Conservation (phyloP, 2,329 filamentous ascomycete species). For the Cladophialophora exuberans region DNA sequence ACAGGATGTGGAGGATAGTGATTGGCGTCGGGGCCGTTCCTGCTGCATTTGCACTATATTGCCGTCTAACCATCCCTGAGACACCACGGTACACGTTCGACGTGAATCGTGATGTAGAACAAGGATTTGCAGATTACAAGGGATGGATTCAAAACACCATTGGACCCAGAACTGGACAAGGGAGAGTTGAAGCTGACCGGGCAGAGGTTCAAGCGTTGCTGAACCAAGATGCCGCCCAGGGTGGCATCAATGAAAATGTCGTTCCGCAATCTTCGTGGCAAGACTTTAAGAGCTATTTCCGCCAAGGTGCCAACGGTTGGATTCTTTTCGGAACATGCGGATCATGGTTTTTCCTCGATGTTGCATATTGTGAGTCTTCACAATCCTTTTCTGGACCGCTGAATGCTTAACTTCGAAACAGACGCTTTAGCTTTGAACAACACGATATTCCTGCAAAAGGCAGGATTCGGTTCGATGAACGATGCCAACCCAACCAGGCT, state of each 20-base stretch:
- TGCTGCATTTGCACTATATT: conserved; percentile 81
- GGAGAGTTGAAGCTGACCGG: conserved; percentile 70
- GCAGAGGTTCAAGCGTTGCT: conserved; percentile 46
- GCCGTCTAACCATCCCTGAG: conserved; percentile 83
- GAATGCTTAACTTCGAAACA: not conserved
- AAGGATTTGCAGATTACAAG: conserved; percentile 71
- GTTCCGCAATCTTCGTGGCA: conserved; percentile 67
- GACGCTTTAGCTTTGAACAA: conserved; percentile 74
- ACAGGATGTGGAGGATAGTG: conserved; percentile 83
- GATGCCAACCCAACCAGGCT: conserved; percentile 47
- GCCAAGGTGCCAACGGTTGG: conserved; percentile 70
- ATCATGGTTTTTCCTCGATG: conserved; percentile 81
- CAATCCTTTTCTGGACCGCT: no score
- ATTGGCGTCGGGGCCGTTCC: conserved; percentile 81
- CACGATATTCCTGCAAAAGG: conserved; percentile 69
- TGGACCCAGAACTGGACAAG: conserved; percentile 63
- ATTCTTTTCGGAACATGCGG: conserved; percentile 77
- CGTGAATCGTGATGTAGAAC: conserved; percentile 72
- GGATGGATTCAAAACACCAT: conserved; percentile 59
- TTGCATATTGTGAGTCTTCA: conserved; percentile 48
- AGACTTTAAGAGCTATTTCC: conserved; percentile 73
- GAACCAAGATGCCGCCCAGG: conserved; percentile 56
- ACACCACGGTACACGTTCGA: conserved; percentile 88
- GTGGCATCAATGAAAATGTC: conserved; percentile 57
- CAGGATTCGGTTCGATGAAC: conserved; percentile 68